Evolutionary conservation across 164 flowering plant genomes (phyloP), one percentile per base, ranked within the genome.

Genomic region (Chloranthus sessilifolius): DNA sequence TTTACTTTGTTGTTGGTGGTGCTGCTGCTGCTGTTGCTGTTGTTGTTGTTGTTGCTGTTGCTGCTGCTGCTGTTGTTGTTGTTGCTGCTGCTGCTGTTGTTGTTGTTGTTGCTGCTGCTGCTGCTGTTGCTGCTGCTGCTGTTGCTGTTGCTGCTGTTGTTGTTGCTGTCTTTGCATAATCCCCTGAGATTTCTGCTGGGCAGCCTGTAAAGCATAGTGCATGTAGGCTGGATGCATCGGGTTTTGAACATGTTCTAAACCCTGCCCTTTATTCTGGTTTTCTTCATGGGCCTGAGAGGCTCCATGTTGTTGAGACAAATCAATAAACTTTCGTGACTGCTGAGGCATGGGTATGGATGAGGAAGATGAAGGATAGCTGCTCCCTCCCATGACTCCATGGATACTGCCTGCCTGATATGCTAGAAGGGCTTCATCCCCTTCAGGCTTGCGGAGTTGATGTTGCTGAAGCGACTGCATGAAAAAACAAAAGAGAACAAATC

Each of bases 191-290:
- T 81, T 94, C 67, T 84, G 95, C 51, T 88, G 92, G 1, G 74
- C 63, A 51, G 80, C 78, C 69, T 83, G 92, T 5, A 73, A 50
- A 66, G 89, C 86, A 72, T 77, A 80, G 21, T 83, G 95, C 27
- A 73, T 30, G 59, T 82, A 86, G 49, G 96, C 88, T 62, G 81
- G 97, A 55, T 80, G 82, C 1, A 73, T 63, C 9, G 88, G 79
- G 63, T 75, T 81, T 37, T 64, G 60, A 53, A 59, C 58, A 39
- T 77, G 80, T 60, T 91, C 96, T 52, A 58, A 40, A 24, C 80
- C 77, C 43, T 75, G 92, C 68, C 64, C 73, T 66, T 77, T 80
- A 55, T 59, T 75, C 51, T 79, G 88, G 17, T 63, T 66, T 7
- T 92, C 91, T 51, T 76, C 82, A 14, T 71, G 73, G 27, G 56